Base-by-base conservation (phyloP, 1,284 basidiomycete species). In the Chalciporus sp. region DNA sequence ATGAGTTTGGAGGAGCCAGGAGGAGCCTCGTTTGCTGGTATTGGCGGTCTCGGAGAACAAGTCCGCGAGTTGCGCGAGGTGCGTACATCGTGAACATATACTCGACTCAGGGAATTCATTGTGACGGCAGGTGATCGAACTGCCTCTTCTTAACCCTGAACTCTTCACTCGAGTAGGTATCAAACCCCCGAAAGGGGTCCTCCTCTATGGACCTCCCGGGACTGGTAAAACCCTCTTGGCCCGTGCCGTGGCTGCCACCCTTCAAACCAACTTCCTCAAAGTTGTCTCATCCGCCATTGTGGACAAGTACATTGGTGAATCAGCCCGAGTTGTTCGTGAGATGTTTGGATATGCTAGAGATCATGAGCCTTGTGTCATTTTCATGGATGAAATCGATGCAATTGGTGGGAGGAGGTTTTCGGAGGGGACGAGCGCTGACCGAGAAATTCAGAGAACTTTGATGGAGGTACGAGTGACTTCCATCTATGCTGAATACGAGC, bases 301-400 rank as follows among this genome's bases (percentile, higher is more conserved):
- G 53, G 96, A 99, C 82, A 99, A 99, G 76, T 99, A 99, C 73
- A 99, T 99, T 56, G 97, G 97, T 64, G 97, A 99, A 77, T 94
- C 90, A 56, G 96, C 96, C 12, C 84, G 96, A 53, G 85, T 98
- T 7, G 89, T 99, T 23, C 84, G 93, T 60, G 95, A 99, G 72
- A 98, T 99, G 96, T 99, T 99, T 68, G 95, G 92, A 12, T 99
- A 98, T 72, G 96, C 96, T 9, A 84, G 82, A 62, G 96, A 98
- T 69, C 95, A 99, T 69, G 96, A 98, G 72, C 97, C 97, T 42
- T 98, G 96, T 71, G 96, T 99, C 66, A 99, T 99, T 69, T 99
- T 99, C 77, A 98, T 99, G 89, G 97, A 99, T 73, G 97, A 99
- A 76, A 98, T 99, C 65, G 95, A 98, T 71, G 95, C 95, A 29